Conservation (phyloP, 2,329 filamentous ascomycete genomes). For the Daldinia eschscholtzii region DNA sequence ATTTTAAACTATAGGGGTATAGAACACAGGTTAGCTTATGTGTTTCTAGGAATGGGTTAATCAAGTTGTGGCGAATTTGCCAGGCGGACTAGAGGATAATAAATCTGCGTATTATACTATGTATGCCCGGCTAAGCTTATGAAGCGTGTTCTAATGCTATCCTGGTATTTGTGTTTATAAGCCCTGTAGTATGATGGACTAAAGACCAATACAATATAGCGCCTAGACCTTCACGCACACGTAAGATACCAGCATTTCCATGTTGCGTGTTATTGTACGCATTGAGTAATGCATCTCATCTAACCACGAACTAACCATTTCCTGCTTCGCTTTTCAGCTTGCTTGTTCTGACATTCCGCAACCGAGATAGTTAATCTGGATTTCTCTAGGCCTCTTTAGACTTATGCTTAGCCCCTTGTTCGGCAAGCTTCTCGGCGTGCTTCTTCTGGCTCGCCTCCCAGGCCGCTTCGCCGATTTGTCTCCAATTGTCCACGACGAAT, state of each 20-base stretch:
- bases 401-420: not conserved
- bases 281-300: not conserved
- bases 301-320: not conserved
- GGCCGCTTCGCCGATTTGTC: slow-evolving; percentile 55
- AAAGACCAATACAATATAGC: not conserved
- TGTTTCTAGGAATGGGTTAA: not conserved
- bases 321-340: not conserved
- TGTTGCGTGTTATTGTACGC: not conserved
- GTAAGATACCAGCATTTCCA: not conserved
- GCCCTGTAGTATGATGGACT: not conserved
- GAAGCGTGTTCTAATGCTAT: not conserved
- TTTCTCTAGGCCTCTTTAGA: not conserved
- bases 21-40: not conserved
- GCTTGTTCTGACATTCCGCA: not conserved
- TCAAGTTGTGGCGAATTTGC: not conserved
- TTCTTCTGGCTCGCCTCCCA: slow-evolving; percentile 46
- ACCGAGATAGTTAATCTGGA: not conserved
- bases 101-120: not conserved
- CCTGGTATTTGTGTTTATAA: not conserved
- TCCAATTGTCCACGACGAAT: slow-evolving; percentile 59
- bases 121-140: not conserved
- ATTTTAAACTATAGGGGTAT: slow-evolving; percentile 77
- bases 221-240: not conserved
- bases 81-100: no score
- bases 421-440: slow-evolving; percentile 27